These are phyloP conservation scores for Coniochaeta sp. DNA, from an alignment of 2,329 filamentous ascomycete species.

Conservation along the genomic window DNA sequence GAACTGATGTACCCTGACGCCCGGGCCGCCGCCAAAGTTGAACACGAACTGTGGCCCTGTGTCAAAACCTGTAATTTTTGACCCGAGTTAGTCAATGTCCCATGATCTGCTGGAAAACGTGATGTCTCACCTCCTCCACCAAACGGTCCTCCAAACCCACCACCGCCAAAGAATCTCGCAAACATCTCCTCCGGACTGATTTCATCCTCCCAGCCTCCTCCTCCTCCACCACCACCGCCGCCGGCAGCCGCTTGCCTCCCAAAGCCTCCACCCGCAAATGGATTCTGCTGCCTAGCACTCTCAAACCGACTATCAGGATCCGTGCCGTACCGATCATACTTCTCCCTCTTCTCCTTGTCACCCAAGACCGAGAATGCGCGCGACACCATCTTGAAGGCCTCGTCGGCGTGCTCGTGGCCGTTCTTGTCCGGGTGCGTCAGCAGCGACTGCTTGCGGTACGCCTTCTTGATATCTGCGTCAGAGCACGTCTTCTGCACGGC, in stretches of 20 bases:
- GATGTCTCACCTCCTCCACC: conserved; percentile 25
- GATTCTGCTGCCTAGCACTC: conserved; percentile 50
- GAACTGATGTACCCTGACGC: conserved; percentile 92
- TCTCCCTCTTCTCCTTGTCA: conserved; percentile 85
- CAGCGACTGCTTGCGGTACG: conserved; percentile 88
- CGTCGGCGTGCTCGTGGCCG: conserved; percentile 87
- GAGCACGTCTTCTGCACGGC: conserved; percentile 58
- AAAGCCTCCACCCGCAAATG: conserved; percentile 51
- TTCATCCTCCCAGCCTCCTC: conserved; percentile 67
- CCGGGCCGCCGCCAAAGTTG: conserved; percentile 86
- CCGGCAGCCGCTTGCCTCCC: conserved; percentile 32
- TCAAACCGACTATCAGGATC: conserved; percentile 88
- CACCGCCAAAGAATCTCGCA: conserved; percentile 87
- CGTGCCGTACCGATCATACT: conserved; percentile 81
- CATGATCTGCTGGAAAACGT: background rate
- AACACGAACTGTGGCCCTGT: conserved; percentile 86
- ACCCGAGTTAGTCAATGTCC: conserved; percentile 2
- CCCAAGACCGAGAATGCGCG: conserved; percentile 88
- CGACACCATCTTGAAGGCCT: conserved; percentile 98
- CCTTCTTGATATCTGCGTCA: conserved; percentile 91
- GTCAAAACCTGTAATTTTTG: conserved; percentile 51
- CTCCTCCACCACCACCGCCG: conserved; percentile 19
- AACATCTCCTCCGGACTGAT: conserved; percentile 97
- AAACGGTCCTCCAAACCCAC: conserved; percentile 55
- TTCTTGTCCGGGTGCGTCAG: conserved; percentile 99